Base-by-base conservation (phyloP, 148 eudicot genomes). In the Amaranthus palmeri region DNA sequence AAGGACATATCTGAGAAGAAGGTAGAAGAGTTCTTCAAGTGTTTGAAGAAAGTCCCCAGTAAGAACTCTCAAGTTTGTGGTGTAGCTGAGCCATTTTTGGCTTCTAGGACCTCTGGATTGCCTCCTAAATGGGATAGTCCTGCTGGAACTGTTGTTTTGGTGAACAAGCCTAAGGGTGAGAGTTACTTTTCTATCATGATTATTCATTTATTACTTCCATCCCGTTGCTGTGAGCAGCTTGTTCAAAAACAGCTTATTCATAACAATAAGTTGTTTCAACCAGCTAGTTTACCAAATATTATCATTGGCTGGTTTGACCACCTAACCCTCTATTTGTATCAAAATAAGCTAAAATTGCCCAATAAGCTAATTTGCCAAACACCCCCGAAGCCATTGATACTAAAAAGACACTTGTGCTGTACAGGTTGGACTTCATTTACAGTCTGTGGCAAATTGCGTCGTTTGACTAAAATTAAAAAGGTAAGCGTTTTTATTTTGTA, bases 381-480 rank as follows among this genome's bases (percentile, higher is more conserved):
- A 25, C 36, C 36, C 36, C 36, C 36, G 1, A 25, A 25, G 36
- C 2, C 36, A 25, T 25, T 0, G 36, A 25, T 25, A 5, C 52
- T 64, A 64, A 64, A n/a, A n/a, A 8, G 45, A 49, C 6, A 41
- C 10, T 40, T 75, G 74, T 65, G 53, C 48, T 72, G 25, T 57
- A 72, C 88, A 93, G 98, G 97, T 67, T 95, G 98, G 98, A 95
- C 98, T 67, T 95, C 98, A 51, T 95, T 95, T 77, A 95, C 98
- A 50, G 98, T 95, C 61, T 95, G 98, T 78, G 97, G 98, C 45
- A 95, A 95, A 89, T 81, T 95, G 77, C 88, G 98, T 52, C 90
- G 97, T 66, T 77, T 95, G 61, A 93, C 91, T 65, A 78, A 91
- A 69, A 89, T 86, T 61, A 95, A 95, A 79, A 95, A 95, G 98